These are phyloP conservation scores for Lasiodiplodia theobromae DNA, from an alignment of 2,329 filamentous ascomycete genomes.

Conservation along the genomic window DNA sequence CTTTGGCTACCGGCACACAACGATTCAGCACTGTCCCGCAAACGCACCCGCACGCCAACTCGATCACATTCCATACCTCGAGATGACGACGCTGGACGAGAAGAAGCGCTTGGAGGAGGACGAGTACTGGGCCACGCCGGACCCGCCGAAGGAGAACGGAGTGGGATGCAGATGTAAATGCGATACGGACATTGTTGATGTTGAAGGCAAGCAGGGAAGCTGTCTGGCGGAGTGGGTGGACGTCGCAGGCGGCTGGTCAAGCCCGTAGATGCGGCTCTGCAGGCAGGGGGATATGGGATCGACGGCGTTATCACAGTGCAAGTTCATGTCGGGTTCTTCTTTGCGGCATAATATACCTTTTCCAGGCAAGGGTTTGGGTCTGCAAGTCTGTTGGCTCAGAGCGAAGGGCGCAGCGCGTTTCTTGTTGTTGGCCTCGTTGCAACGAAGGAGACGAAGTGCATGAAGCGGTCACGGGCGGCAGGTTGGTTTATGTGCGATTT, in stretches of 20 bases:
- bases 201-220: constrained; percentile 96
- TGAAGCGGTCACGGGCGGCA: constrained; percentile 14
- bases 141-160: constrained; percentile 90
- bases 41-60: constrained; percentile 92
- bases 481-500: constrained; percentile 22
- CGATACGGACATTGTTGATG: constrained; percentile 96
- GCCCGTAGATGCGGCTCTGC: constrained; percentile 51
- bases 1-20: constrained; percentile 97
- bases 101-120: constrained; percentile 90
- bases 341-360: constrained; percentile 31
- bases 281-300: constrained; percentile 11
- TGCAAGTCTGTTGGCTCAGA: constrained; percentile 27
- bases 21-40: constrained; percentile 96
- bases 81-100: constrained; percentile 80
- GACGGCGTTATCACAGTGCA: constrained; percentile 28
- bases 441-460: constrained; percentile 19
- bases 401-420: constrained; percentile 25
- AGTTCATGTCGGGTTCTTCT: constrained; percentile 29
- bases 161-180: constrained; percentile 96
- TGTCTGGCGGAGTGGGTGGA: constrained; percentile 97
- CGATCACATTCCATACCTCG: constrained; percentile 78
- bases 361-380: constrained; percentile 24
- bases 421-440: constrained; percentile 17
- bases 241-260: constrained; percentile 91
- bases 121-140: constrained; percentile 91